Percentiles rank a stretch among this genome's conserved stretches.
Evolutionary conservation across 2,329 filamentous ascomycete genomes (phyloP).

Genomic region (Alternaria postmessia): DNA sequence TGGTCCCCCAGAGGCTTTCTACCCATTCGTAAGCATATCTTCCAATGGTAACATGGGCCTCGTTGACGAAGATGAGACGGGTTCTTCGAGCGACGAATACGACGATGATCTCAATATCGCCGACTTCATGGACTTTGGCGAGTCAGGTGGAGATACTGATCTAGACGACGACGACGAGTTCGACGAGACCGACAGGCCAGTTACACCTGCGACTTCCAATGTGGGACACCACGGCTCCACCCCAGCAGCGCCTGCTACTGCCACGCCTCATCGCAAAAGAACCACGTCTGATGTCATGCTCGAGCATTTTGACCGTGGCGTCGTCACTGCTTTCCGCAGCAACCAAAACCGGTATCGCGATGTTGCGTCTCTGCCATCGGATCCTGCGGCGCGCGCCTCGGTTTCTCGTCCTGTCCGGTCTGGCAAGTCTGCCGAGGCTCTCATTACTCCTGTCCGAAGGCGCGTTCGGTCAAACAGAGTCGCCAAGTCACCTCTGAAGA

Average conservation of each 20-base stretch:
- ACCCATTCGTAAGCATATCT: conserved; percentile 67
- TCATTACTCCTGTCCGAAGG: conserved; percentile 51
- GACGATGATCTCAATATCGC: conserved; percentile 59
- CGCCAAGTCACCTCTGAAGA: conserved; percentile 32
- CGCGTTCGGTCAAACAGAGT: conserved; percentile 41
- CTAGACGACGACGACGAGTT: conserved; percentile 46
- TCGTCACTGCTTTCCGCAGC: conserved; percentile 51
- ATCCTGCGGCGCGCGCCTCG: conserved; percentile 47
- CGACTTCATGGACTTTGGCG: conserved; percentile 51
- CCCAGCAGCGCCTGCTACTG: conserved; percentile 35
- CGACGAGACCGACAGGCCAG: conserved; percentile 45
- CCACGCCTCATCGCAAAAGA: conserved; percentile 39
- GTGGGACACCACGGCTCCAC: conserved; percentile 40
- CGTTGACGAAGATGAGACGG: conserved; percentile 65
- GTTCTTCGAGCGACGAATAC: conserved; percentile 64
- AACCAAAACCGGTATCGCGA: conserved; percentile 51
- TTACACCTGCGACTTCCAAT: conserved; percentile 46
- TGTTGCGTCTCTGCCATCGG: conserved; percentile 47
- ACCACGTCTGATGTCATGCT: conserved; percentile 49
- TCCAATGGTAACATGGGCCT: conserved; percentile 65
- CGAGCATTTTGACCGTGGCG: conserved; percentile 61
- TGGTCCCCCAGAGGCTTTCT: conserved; percentile 79
- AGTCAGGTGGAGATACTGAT: conserved; percentile 46
- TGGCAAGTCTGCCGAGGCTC: conserved; percentile 50
- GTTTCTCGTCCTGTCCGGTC: conserved; percentile 49